Base-by-base conservation (phyloP, 202 grass and related monocot species). In the Digitaria exilis region DNA sequence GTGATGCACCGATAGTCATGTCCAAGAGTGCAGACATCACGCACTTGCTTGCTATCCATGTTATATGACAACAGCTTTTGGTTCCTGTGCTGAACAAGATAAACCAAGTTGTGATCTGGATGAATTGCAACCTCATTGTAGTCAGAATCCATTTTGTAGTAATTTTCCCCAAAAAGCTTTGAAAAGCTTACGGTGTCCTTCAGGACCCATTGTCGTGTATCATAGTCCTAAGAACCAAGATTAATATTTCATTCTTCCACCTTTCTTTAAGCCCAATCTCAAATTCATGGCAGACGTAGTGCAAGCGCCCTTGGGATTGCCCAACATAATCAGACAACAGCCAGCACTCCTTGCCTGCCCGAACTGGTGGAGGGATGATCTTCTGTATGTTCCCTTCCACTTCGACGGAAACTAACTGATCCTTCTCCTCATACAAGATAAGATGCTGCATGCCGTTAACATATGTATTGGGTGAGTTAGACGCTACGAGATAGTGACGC, bases 391-490 rank as follows among this genome's bases (percentile, higher is more conserved):
- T 49, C 6, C 76, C 43, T 50, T 79, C 43, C 60, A 50, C 13
- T 9, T 65, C 60, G 12, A 79, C n/a, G 3, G 2, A 43, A 79
- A 0, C 44, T 34, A 79, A 51, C 29, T 37, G 60, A 74, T 37
- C 0, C 0, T 11, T 11, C 9, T n/a, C n/a, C n/a, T n/a, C n/a
- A n/a, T n/a, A 3, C 68, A 37, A n/a, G n/a, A 18, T 9, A 1
- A n/a, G 2, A 79, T 79, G 14, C 7, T 65, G 3, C 76, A 79
- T 50, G 60, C 12, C 45, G n/a, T 79, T 65, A 50, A 35, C 44
- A 79, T n/a, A 63, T 0, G 59, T 19, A 2, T 18, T 19, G 43
- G 1, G 14, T 1, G 11, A 14, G 21, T 4, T 10, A 7, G 4
- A 11, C 7, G 0, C 5, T 22, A 66, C 7, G 35, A 2, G 2